Base-by-base conservation (phyloP, 768 basidiomycete species). In the Termitomyces sp. region DNA sequence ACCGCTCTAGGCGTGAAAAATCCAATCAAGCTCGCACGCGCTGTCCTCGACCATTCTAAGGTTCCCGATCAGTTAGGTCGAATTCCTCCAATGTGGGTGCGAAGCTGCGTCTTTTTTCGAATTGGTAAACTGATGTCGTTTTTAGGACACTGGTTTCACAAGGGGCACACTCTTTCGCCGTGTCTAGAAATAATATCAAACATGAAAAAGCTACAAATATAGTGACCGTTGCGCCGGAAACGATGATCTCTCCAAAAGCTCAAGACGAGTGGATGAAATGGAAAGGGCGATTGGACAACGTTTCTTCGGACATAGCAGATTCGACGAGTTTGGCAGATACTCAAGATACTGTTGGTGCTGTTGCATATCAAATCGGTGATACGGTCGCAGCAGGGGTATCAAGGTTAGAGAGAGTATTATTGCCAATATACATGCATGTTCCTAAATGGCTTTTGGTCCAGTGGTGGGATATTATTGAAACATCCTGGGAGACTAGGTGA, bases 261-360 rank as follows among this genome's bases (percentile, higher is more conserved):
- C 60, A 55, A 20, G 62, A 65, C 20, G 78, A 82, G 32, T 92
- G 88, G 89, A 57, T 63, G 47, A 74, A 70, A 50, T 92, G 91
- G 91, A 82, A 71, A 63, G 60, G 57, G 13, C 70, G 74, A 12
- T 72, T 86, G 20, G 68, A 72, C 20, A 49, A 56, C 25, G 50
- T 45, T 35, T 38, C 54, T 50, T 10, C 53, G 20, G 29, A 39
- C n/a, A 36, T 40, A 12, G 52, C 40, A 15, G 54, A 58, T 18
- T 23, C 33, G 31, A 31, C 45, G 32, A 40, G 58, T 53, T 56
- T 67, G 61, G 60, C 63, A 56, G 71, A 70, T 56, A 73, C 83
- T 51, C 87, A 91, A 63, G 91, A 93, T 65, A 93, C 91, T 0
- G 91, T 93, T 6, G 91, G 91, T 15, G 89, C 89, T n/a, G 75